phyloP scores from a whole-genome alignment of 345 rosid species.

The Cardamine resedifolia region DNA sequence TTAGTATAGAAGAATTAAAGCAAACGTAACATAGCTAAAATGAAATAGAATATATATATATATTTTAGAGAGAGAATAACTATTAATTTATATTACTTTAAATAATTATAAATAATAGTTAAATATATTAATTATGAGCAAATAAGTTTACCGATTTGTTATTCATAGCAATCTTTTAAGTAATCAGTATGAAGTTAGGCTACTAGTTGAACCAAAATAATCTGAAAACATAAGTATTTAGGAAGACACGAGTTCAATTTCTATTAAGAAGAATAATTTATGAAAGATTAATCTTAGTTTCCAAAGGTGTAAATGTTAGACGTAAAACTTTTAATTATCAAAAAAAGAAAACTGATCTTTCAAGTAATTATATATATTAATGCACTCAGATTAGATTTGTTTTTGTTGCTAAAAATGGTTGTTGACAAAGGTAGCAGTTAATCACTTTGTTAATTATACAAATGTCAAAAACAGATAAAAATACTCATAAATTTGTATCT shows the following conservation, averaged over 20 bases:
- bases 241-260: neutral
- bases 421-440: conserved; percentile 4
- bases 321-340: neutral
- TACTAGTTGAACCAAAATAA: neutral
- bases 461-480: neutral
- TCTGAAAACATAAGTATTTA: neutral
- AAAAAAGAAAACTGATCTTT: too few species aligned
- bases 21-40: neutral
- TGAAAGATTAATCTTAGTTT: neutral
- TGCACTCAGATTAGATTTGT: neutral
- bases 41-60: neutral
- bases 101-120: neutral
- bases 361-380: neutral
- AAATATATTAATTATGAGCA: neutral
- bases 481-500: neutral
- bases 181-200: neutral
- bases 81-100: neutral
- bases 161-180: neutral
- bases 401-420: neutral
- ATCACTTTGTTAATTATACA: neutral
- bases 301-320: neutral
- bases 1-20: neutral
- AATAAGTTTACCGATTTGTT: neutral
- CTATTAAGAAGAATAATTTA: neutral
- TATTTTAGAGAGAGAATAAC: neutral